Percentiles rank a stretch among this genome's conserved stretches.
phyloP scores from a whole-genome alignment of 139 green algal genomes.

The Chlorella sp. region DNA sequence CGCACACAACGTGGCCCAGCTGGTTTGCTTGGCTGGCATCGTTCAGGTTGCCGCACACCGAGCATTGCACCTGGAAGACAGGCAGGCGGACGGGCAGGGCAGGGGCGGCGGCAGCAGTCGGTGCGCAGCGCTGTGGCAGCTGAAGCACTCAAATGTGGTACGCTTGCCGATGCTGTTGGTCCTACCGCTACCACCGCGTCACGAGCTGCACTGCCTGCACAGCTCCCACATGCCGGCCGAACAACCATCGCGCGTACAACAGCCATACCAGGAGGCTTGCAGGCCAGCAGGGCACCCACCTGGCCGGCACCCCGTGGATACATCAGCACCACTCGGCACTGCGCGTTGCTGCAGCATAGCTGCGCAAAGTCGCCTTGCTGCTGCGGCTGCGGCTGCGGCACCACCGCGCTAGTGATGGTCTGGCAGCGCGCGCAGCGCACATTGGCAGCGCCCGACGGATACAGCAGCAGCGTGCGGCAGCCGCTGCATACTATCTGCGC shows the following conservation, averaged over 20 bases:
- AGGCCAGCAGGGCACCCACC: no score
- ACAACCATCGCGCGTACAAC: no score
- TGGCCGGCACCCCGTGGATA: slow-evolving; percentile 90
- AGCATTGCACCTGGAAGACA: slow-evolving; percentile 76
- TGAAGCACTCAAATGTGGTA: no score
- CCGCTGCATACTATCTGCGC: slow-evolving; percentile 83
- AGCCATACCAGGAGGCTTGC: no score
- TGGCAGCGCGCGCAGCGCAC: slow-evolving; percentile 56
- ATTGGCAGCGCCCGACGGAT: slow-evolving; percentile 88
- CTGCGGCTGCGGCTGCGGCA: not conserved
- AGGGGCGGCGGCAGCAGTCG: not conserved
- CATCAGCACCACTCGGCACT: slow-evolving; percentile 87
- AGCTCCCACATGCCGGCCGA: no score
- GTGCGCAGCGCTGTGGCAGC: no score
- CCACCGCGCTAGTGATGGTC: not conserved
- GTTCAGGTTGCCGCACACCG: slow-evolving; percentile 89
- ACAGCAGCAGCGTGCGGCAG: slow-evolving; percentile 87
- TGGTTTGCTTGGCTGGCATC: slow-evolving; percentile 70
- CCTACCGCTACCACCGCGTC: no score
- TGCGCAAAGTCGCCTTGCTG: slow-evolving; percentile 79
- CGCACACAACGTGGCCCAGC: slow-evolving; percentile 89
- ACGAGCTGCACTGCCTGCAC: no score
- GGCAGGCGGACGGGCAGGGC: slow-evolving; percentile 35
- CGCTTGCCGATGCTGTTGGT: no score
- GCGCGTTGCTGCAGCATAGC: slow-evolving; percentile 84